A percentile compares a stretch with the other conserved stretches of the same genome.
These are phyloP conservation scores for Hymenoscyphus fraxineus DNA, from an alignment of 2,329 filamentous ascomycete species.

Conservation along the genomic window DNA sequence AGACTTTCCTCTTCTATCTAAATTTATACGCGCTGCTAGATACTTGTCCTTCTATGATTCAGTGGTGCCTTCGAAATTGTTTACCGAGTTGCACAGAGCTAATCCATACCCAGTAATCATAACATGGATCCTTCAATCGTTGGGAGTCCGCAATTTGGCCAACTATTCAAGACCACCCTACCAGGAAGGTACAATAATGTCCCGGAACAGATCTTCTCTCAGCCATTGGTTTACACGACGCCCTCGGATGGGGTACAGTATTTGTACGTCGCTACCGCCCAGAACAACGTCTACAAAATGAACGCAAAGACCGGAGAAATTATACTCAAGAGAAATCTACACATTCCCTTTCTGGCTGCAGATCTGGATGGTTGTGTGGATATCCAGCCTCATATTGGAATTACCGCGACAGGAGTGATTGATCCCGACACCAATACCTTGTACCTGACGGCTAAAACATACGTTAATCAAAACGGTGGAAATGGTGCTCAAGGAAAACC, in stretches of 20 bases:
- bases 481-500: slow-evolving; percentile 38
- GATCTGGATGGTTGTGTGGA: slow-evolving; percentile 45
- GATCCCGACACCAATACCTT: slow-evolving; percentile 47
- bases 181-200: slow-evolving; percentile 49
- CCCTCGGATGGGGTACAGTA: slow-evolving; percentile 44
- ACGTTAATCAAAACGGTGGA: slow-evolving; percentile 37
- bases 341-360: slow-evolving; percentile 44
- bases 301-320: slow-evolving; percentile 52
- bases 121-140: slow-evolving; percentile 61
- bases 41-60: neutral
- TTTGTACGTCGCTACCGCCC: slow-evolving; percentile 53
- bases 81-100: neutral
- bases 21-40: neutral
- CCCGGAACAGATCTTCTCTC: slow-evolving; percentile 50
- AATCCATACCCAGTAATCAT: slow-evolving; percentile 43
- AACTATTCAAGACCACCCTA: slow-evolving; percentile 49
- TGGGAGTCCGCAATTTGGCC: slow-evolving; percentile 50
- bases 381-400: slow-evolving; percentile 45
- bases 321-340: slow-evolving; percentile 45
- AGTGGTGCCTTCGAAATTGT: neutral
- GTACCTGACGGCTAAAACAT: slow-evolving; percentile 49
- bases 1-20: too few species aligned
- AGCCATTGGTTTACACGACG: slow-evolving; percentile 51
- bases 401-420: slow-evolving; percentile 49
- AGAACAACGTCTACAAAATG: slow-evolving; percentile 56